phyloP scores from a whole-genome alignment of 2,329 filamentous ascomycete species.

The Alternaria incomplexa region DNA sequence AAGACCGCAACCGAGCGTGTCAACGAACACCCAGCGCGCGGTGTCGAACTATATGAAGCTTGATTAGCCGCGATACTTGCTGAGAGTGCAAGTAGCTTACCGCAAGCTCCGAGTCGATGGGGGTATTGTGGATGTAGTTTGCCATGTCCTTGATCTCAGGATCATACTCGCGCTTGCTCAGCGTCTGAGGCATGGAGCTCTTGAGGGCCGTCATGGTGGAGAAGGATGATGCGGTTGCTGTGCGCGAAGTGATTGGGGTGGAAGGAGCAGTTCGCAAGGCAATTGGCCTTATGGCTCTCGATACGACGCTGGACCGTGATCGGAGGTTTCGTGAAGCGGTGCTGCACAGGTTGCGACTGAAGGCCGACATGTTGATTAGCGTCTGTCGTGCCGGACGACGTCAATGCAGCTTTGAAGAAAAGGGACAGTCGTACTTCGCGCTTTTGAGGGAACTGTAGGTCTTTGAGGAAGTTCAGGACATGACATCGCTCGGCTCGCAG shows the following conservation, averaged over 20 bases:
- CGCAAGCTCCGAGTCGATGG: constrained; percentile 89
- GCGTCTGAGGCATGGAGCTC: constrained; percentile 39
- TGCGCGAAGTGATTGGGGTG: constrained; percentile 28
- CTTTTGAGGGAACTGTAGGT: constrained; percentile 25
- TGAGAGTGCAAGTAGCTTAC: constrained; percentile 60
- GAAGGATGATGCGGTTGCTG: constrained; percentile 37
- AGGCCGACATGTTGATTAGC: constrained; percentile 51
- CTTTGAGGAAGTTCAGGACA: constrained; percentile 28
- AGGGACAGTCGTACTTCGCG: constrained; percentile 45
- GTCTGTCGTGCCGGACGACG: constrained; percentile 39
- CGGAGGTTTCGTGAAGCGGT: constrained; percentile 47
- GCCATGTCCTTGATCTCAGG: constrained; percentile 95
- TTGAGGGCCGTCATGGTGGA: constrained; percentile 48
- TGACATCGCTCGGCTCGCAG: constrained; percentile 32
- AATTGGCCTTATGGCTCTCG: constrained; percentile 48
- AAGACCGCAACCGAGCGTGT: constrained; percentile 95
- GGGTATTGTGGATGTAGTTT: constrained; percentile 89
- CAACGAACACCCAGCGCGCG: constrained; percentile 93
- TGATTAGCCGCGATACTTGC: constrained; percentile 19
- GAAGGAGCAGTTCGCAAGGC: constrained; percentile 35
- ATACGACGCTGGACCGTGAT: constrained; percentile 40
- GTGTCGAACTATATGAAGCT: constrained; percentile 76
- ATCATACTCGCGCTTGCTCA: constrained; percentile 69
- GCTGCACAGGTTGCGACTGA: constrained; percentile 51
- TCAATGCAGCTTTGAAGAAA: constrained; percentile 39